A percentile compares a stretch with the other conserved stretches of the same genome.
Evolutionary conservation across 2,329 filamentous ascomycete species (phyloP).

Genomic region (Fusarium musae): DNA sequence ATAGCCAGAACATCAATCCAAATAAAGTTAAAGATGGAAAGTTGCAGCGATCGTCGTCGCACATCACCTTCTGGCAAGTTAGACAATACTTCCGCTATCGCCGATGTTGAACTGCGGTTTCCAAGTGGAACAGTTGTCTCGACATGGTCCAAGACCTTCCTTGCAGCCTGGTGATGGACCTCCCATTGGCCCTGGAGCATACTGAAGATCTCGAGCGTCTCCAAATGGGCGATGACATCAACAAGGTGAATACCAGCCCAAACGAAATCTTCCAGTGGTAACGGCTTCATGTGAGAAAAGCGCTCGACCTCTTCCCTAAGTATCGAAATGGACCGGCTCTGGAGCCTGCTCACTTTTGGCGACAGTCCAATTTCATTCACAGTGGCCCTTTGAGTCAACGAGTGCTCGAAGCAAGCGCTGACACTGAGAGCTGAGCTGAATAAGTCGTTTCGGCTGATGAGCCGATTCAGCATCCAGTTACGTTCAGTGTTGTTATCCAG

Average conservation of each 20-base stretch:
- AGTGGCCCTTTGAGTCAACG: background rate
- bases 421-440: background rate
- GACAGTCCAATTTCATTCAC: background rate
- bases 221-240: background rate
- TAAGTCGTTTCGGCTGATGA: background rate
- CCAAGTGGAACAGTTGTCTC: background rate
- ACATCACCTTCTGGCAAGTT: background rate
- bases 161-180: background rate
- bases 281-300: background rate
- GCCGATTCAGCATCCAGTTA: background rate
- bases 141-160: background rate
- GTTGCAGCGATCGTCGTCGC: background rate
- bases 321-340: background rate
- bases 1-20: background rate
- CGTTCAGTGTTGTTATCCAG: background rate
- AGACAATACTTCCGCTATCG: background rate
- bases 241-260: background rate
- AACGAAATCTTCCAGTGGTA: background rate
- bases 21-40: background rate
- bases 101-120: background rate
- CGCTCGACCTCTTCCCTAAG: background rate
- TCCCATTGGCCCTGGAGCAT: slow-evolving; percentile 5
- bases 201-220: background rate
- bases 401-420: background rate
- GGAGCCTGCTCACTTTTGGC: background rate